phyloP scores from a whole-genome alignment of 2,329 filamentous ascomycete species.

The Calcarisporium arbuscula region DNA sequence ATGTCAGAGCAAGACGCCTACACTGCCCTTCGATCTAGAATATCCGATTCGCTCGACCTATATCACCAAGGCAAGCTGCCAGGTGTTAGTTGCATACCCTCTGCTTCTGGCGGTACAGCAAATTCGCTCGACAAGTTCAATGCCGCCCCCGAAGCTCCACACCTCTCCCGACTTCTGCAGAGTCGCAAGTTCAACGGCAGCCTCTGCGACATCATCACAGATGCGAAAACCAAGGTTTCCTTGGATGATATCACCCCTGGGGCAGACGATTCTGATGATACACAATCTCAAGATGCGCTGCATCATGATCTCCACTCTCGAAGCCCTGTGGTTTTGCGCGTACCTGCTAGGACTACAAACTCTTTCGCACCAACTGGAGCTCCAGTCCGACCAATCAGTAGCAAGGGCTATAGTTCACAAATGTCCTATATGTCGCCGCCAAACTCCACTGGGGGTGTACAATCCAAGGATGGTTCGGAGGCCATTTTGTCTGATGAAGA shows the following conservation, averaged over 20 bases:
- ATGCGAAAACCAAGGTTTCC: conserved; percentile 50
- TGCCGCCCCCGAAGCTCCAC: conserved; percentile 53
- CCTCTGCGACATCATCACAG: conserved; percentile 50
- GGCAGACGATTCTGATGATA: conserved; percentile 48
- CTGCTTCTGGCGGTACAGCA: conserved; percentile 7
- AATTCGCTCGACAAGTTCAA: conserved; percentile 31
- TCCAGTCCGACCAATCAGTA: conserved; percentile 45
- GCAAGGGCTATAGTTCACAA: conserved; percentile 43
- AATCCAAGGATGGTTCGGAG: conserved; percentile 15
- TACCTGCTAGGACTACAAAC: conserved; percentile 52
- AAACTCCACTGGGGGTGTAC: conserved; percentile 14
- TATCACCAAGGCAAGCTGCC: conserved; percentile 47
- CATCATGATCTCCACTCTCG: conserved; percentile 18
- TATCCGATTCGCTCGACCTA: conserved; percentile 46
- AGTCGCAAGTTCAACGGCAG: conserved; percentile 56
- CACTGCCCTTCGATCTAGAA: conserved; percentile 42
- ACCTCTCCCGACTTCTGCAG: conserved; percentile 61
- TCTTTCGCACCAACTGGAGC: conserved; percentile 36
- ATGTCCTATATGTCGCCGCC: conserved; percentile 33
- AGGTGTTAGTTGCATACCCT: conserved; percentile 39
- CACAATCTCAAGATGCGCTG: conserved; percentile 10
- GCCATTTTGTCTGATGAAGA: conserved; percentile 35
- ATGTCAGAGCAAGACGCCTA: conserved; percentile 48
- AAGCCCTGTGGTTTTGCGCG: conserved; percentile 43
- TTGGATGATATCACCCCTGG: conserved; percentile 43